Evolutionary conservation across 352 stramenopile species (phyloP).

Genomic region (Phytophthora sp.): DNA sequence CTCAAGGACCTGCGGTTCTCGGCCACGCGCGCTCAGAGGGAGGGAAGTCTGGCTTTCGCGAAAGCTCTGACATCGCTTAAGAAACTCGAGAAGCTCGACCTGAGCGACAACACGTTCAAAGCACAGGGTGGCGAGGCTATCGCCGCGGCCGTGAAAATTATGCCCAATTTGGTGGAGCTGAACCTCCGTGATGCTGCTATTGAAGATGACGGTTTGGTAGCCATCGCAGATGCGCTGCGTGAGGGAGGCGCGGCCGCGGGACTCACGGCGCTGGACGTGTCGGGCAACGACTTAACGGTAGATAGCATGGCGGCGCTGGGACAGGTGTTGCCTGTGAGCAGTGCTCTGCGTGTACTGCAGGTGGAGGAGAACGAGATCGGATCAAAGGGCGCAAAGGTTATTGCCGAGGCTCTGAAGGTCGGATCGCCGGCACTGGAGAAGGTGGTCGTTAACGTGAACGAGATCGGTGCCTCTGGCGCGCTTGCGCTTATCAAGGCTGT

Average conservation of each 20-base stretch:
- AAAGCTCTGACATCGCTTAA: constrained; percentile 71
- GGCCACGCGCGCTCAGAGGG: constrained; percentile 87
- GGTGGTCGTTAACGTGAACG: constrained; percentile 88
- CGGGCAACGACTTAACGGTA: constrained; percentile 91
- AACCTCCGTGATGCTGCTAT: constrained; percentile 93
- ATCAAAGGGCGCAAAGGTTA: constrained; percentile 75
- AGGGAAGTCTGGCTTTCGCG: constrained; percentile 89
- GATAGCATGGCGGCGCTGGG: constrained; percentile 64
- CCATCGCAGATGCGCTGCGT: constrained; percentile 79
- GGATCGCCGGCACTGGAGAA: constrained; percentile 65
- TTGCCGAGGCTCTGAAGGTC: constrained; percentile 77
- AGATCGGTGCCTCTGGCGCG: constrained; percentile 90
- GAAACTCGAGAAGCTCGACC: constrained; percentile 87
- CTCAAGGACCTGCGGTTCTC: constrained; percentile 95
- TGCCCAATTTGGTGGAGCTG: constrained; percentile 79
- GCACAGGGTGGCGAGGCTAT: constrained; percentile 86
- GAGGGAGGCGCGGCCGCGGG: constrained; percentile 36
- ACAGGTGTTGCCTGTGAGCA: constrained; percentile 45
- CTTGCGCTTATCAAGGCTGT: constrained; percentile 76
- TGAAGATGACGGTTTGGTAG: constrained; percentile 89
- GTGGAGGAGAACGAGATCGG: constrained; percentile 95
- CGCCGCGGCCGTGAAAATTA: constrained; percentile 74
- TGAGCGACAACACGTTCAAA: constrained; percentile 96
- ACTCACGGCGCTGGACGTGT: constrained; percentile 91
- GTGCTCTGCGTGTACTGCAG: constrained; percentile 82